Evolutionary conservation across 345 rosid genomes (phyloP), one percentile per base, ranked within the genome.

Genomic region (Lepidium africanum): DNA sequence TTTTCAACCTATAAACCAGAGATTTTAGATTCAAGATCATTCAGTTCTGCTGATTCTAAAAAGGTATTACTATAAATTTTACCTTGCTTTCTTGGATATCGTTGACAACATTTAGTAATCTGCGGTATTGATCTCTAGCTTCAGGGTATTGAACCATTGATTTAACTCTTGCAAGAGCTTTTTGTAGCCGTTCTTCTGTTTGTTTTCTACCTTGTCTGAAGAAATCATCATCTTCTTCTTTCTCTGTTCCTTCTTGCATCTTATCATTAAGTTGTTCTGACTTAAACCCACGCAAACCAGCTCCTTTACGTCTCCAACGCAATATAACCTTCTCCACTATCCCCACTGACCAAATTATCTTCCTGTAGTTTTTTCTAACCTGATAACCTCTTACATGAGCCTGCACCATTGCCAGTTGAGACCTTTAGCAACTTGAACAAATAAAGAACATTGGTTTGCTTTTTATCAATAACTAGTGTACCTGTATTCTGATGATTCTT

Each of bases 341-440:
- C 80, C 98, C 97, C 11, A 93, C 96, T 0, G 96, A 88, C 98
- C 97, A 90, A n/a, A 75, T 62, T 47, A 93, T 86, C 76, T 88
- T 90, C 74, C 74, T 83, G 77, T 84, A 77, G 80, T 82, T 85
- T 77, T 85, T 90, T 79, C 98, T 85, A 19, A 88, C 90, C 75
- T 92, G 93, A 81, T 90, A 86, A 43, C 98, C 97, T 80, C 98
- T 88, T 27, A 88, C 86, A 75, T 84, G 94, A 49, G 98, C 98
- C 98, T 93, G 76, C 70, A n/a, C 70, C 61, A 73, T 60, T 32
- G 17, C 43, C 63, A 80, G 59, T 70, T 43, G 11, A 53, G 45
- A 15, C 38, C 68, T 39, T 30, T 40, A 14, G 32, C 36, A 30
- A 48, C 32, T 2, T 19, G 21, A 49, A 40, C 8, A 6, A 40